Conservation (phyloP, 345 rosid genomes). For the Salix suchowensis region DNA sequence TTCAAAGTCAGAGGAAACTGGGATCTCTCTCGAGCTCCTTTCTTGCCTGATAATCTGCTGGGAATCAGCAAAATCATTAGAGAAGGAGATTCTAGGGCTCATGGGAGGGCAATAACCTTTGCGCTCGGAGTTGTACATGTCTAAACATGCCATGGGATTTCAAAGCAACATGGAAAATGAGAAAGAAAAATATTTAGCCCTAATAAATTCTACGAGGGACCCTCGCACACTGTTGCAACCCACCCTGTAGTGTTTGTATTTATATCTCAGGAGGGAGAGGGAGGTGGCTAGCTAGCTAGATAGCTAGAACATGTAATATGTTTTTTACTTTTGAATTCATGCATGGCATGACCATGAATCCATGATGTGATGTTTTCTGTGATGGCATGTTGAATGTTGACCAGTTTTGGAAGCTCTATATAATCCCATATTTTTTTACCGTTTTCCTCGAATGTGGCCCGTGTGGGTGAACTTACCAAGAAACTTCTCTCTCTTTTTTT, state of each 20-base stretch:
- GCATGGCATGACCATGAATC: conserved; percentile 28
- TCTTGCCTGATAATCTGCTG: conserved; percentile 50
- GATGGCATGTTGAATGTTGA: conserved; percentile 40
- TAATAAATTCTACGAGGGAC: conserved; percentile 35
- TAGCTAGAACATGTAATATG: neutral
- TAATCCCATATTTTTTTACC: neutral
- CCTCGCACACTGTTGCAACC: conserved; percentile 39
- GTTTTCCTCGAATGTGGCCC: conserved; percentile 12
- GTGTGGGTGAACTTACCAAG: conserved; percentile 23
- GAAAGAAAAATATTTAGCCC: conserved; percentile 5
- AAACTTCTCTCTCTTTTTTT: neutral
- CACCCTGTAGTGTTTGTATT: conserved; percentile 43
- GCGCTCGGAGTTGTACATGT: conserved; percentile 69
- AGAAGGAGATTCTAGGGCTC: conserved; percentile 91
- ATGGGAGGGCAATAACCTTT: conserved; percentile 44
- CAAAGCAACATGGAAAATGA: conserved; percentile 24
- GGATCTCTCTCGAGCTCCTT: conserved; percentile 30
- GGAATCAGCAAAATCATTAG: conserved; percentile 70
- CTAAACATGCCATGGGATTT: conserved; percentile 73
- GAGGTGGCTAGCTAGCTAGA: neutral
- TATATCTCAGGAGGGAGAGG: conserved; percentile 34
- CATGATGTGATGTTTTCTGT: conserved; percentile 53
- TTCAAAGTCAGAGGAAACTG: conserved; percentile 72
- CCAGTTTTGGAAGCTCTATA: conserved; percentile 18
- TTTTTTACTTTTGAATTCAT: conserved; percentile 19